These are phyloP conservation scores for Colletotrichum spinosum DNA, from an alignment of 2,329 filamentous ascomycete genomes.

Conservation along the genomic window DNA sequence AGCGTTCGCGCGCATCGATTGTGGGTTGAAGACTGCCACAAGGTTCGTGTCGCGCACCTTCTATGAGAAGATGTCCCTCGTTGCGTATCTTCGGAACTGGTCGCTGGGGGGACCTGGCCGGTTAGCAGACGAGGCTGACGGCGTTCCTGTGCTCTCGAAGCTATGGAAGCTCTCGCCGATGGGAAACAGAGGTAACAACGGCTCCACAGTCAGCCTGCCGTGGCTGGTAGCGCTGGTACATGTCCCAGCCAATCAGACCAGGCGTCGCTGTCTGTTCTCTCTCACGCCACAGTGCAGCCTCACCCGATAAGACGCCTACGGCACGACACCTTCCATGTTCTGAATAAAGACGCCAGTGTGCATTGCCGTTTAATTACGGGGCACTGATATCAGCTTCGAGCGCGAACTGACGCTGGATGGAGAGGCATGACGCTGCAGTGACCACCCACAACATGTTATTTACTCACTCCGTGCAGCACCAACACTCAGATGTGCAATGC, in stretches of 20 bases:
- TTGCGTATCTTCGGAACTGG: neutral
- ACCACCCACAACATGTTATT: too few species aligned
- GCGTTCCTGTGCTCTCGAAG: conserved; percentile 26
- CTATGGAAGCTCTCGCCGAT: conserved; percentile 32
- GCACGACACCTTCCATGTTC: too few species aligned
- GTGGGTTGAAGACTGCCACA: neutral
- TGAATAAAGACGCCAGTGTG: too few species aligned
- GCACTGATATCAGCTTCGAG: too few species aligned
- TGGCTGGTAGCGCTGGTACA: conserved; percentile 22
- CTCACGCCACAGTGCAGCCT: conserved; percentile 13
- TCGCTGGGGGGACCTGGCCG: conserved; percentile 23
- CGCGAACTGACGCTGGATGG: too few species aligned
- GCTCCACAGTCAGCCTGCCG: conserved; percentile 34
- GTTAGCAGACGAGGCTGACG: conserved; percentile 32
- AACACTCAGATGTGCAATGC: too few species aligned
- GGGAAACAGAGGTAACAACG: conserved; percentile 15
- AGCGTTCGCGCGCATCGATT: conserved; percentile 9
- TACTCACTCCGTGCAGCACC: too few species aligned
- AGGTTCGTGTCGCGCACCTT: conserved; percentile 9
- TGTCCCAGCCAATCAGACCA: conserved; percentile 11
- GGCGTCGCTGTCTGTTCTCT: neutral
- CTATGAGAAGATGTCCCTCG: neutral
- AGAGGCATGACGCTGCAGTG: too few species aligned
- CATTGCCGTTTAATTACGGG: too few species aligned
- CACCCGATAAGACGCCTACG: neutral